Percentiles rank a stretch among this genome's conserved stretches.
These are phyloP conservation scores for Artemisia tridentata DNA, from an alignment of 129 eudicot species.

Conservation along the genomic window DNA sequence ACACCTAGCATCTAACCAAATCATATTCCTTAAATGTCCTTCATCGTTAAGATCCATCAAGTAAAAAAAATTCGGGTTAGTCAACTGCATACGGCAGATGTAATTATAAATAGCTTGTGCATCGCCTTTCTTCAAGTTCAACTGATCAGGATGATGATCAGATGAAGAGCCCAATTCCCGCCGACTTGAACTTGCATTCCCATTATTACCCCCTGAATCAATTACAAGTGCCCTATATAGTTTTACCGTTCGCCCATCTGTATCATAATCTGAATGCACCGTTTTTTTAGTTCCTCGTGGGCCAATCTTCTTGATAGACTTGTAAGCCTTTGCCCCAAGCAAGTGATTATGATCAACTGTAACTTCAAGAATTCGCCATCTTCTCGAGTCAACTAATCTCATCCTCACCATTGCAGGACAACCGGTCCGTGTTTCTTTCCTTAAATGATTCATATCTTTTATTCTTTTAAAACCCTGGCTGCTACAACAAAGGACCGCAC, in stretches of 20 bases:
- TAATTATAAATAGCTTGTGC: slow-evolving; percentile 81
- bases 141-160: slow-evolving; percentile 40
- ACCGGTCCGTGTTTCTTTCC: slow-evolving; percentile 92
- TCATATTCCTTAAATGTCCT: slow-evolving; percentile 63
- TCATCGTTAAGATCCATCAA: slow-evolving; percentile 67
- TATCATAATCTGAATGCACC: slow-evolving; percentile 36
- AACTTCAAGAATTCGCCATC: slow-evolving; percentile 90
- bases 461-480: slow-evolving; percentile 86
- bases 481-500: slow-evolving; percentile 90
- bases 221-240: slow-evolving; percentile 70
- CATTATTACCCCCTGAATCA: slow-evolving; percentile 52
- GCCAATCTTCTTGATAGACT: slow-evolving; percentile 40
- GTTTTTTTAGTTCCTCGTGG: neutral
- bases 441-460: slow-evolving; percentile 63
- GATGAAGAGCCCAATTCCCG: slow-evolving; percentile 41
- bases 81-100: slow-evolving; percentile 87
- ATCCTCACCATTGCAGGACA: slow-evolving; percentile 93
- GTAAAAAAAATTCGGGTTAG: slow-evolving; percentile 81
- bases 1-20: slow-evolving; percentile 84
- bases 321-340: slow-evolving; percentile 49
- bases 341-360: slow-evolving; percentile 79
- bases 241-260: slow-evolving; percentile 58
- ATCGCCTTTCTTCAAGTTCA: slow-evolving; percentile 80
- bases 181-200: slow-evolving; percentile 31
- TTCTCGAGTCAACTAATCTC: slow-evolving; percentile 76